Percentiles rank a stretch among this genome's conserved stretches.
Evolutionary conservation across 768 basidiomycete species (phyloP).

Genomic region (Leccinum broughii): DNA sequence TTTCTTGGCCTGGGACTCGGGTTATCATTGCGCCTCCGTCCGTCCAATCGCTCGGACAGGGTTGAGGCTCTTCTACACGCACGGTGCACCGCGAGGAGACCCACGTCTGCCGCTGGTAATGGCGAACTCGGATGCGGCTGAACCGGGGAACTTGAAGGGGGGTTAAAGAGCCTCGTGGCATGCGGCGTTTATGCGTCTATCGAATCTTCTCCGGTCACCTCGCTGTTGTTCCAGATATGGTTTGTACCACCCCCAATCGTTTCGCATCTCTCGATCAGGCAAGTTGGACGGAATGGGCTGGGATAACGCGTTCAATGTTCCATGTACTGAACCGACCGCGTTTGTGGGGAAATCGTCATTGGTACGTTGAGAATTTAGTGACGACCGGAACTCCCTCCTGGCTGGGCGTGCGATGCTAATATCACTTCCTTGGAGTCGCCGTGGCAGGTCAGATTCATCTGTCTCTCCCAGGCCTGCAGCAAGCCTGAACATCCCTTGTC

Average conservation of each 20-base stretch:
- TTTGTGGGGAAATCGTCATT: not conserved
- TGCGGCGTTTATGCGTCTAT: not conserved
- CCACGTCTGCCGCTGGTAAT: not conserved
- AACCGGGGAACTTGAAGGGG: not conserved
- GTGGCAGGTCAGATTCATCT: not conserved
- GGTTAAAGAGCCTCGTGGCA: constrained; percentile 7
- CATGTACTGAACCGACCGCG: not conserved
- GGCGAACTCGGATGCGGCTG: not conserved
- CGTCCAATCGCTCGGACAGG: not conserved
- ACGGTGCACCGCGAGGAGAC: not conserved
- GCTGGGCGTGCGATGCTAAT: not conserved
- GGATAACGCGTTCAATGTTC: not conserved
- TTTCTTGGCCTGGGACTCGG: not conserved
- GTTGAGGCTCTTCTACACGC: not conserved
- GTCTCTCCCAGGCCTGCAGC: not conserved
- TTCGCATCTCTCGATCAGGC: too few relatives aligned
- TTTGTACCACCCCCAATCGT: not conserved
- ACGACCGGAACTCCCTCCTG: not conserved
- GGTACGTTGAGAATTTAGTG: not conserved
- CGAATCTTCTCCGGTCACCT: not conserved
- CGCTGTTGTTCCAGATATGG: constrained; percentile 1
- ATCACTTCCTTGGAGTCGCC: not conserved
- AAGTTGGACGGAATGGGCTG: not conserved
- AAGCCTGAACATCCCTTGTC: not conserved
- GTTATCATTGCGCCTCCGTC: not conserved